Conservation (phyloP, 257 asterid species). For the Solanum sejunctum region DNA sequence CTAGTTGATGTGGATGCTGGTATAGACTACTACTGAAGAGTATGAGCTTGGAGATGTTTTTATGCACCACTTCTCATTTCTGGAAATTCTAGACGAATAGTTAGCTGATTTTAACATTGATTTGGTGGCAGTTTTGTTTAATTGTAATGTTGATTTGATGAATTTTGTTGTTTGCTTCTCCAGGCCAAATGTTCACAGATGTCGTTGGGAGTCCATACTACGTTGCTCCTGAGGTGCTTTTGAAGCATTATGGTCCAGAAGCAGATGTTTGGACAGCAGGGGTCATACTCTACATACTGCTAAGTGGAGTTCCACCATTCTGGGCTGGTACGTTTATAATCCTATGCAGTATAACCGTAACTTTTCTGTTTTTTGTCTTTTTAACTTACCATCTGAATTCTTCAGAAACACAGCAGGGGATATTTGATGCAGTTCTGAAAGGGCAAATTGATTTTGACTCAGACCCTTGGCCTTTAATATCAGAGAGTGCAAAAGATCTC, state of each 20-base stretch:
- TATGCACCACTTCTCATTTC: background rate
- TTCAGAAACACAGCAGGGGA: conserved; percentile 84
- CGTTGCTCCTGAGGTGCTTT: conserved; percentile 92
- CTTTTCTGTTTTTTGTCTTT: background rate
- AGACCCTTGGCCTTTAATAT: conserved; percentile 78
- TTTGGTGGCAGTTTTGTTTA: background rate
- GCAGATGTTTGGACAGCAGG: conserved; percentile 99
- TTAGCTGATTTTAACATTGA: background rate
- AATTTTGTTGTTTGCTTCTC: conserved; percentile 3
- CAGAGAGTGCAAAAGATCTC: conserved; percentile 81
- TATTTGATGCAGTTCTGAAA: conserved; percentile 77
- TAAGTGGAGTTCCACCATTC: conserved; percentile 94
- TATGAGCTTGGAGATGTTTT: background rate
- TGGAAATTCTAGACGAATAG: background rate
- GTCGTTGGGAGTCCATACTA: conserved; percentile 97
- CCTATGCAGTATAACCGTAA: background rate
- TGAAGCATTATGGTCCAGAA: conserved; percentile 85
- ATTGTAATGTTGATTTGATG: background rate
- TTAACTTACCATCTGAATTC: conserved; percentile 11
- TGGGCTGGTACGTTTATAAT: conserved; percentile 68
- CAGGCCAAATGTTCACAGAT: conserved; percentile 87
- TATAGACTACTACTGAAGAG: background rate
- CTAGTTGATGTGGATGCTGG: background rate
- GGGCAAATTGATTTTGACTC: conserved; percentile 75
- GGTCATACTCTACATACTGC: conserved; percentile 74